Percentiles rank a stretch among this genome's conserved stretches.
These are phyloP conservation scores for Strobilomyces echinocephalus DNA, from an alignment of 768 basidiomycete species.

Conservation along the genomic window DNA sequence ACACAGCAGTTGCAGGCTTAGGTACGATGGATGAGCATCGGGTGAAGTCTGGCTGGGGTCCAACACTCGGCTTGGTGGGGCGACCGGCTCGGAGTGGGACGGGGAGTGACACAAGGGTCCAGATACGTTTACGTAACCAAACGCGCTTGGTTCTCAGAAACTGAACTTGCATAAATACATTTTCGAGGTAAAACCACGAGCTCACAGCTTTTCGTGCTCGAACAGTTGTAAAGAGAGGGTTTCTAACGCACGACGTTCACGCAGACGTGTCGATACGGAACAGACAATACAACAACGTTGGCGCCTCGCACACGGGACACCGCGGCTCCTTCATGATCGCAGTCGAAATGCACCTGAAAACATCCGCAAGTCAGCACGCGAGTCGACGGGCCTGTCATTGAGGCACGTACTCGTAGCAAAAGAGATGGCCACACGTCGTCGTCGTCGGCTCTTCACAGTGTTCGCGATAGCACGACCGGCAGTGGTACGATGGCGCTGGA, in stretches of 20 bases:
- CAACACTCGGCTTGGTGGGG: too few relatives aligned
- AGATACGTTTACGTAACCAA: too few relatives aligned
- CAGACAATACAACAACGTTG: conserved; percentile 52
- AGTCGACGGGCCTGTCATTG: too few relatives aligned
- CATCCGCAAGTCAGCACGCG: too few relatives aligned
- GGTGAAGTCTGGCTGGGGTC: too few relatives aligned
- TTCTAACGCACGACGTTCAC: conserved; percentile 8
- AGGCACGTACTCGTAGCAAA: conserved; percentile 43
- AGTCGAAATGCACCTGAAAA: conserved; percentile 48
- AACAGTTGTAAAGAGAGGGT: neutral
- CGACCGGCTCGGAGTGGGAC: too few relatives aligned
- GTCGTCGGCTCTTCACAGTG: conserved; percentile 52
- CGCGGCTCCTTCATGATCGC: conserved; percentile 41
- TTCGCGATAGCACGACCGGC: conserved; percentile 46
- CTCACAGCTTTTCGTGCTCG: neutral
- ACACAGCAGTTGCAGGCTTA: too few relatives aligned
- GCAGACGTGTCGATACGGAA: conserved; percentile 45
- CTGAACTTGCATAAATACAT: neutral
- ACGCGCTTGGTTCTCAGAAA: too few relatives aligned
- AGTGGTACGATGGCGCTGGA: conserved; percentile 34
- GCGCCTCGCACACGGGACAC: conserved; percentile 51
- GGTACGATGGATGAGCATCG: too few relatives aligned
- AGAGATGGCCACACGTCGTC: conserved; percentile 61
- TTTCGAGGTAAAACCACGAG: too few relatives aligned
- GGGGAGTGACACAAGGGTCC: too few relatives aligned